These are phyloP conservation scores for Cyberlindnera sargentensis DNA, from an alignment of 805 yeast genomes.

Conservation along the genomic window DNA sequence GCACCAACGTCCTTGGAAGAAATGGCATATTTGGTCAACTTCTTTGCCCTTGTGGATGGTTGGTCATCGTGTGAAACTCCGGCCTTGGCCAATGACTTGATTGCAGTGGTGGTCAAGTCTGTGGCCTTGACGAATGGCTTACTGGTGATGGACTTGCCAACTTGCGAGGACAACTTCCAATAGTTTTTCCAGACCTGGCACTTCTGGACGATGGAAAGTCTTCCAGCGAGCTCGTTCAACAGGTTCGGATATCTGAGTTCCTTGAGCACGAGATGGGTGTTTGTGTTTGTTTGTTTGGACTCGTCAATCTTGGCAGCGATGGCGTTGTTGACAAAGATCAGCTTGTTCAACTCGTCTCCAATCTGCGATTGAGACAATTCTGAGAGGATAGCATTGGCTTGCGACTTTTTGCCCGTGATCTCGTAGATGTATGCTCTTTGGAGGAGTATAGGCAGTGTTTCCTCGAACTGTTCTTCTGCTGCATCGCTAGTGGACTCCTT, in stretches of 20 bases:
- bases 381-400: slow-evolving; percentile 32
- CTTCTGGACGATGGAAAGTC: slow-evolving; percentile 19
- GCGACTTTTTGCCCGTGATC: slow-evolving; percentile 28
- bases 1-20: slow-evolving; percentile 25
- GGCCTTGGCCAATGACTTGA: slow-evolving; percentile 10
- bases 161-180: slow-evolving; percentile 12
- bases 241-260: slow-evolving; percentile 26
- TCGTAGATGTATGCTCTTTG: slow-evolving; percentile 54
- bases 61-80: slow-evolving; percentile 11
- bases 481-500: slow-evolving; percentile 31
- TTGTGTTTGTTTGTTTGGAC: not conserved
- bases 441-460: slow-evolving; percentile 53
- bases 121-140: not conserved
- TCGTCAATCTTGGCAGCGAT: slow-evolving; percentile 10
- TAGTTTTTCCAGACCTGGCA: slow-evolving; percentile 16
- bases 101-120: slow-evolving; percentile 12
- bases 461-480: slow-evolving; percentile 39
- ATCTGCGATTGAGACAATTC: slow-evolving; percentile 20
- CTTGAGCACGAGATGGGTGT: slow-evolving; percentile 24
- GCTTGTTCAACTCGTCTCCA: slow-evolving; percentile 23
- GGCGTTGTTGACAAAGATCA: slow-evolving; percentile 27
- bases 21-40: slow-evolving; percentile 29
- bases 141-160: slow-evolving; percentile 14
- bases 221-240: slow-evolving; percentile 13
- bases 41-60: slow-evolving; percentile 22